phyloP scores from a whole-genome alignment of 768 basidiomycete species.

The Rhizopogon sp. region DNA sequence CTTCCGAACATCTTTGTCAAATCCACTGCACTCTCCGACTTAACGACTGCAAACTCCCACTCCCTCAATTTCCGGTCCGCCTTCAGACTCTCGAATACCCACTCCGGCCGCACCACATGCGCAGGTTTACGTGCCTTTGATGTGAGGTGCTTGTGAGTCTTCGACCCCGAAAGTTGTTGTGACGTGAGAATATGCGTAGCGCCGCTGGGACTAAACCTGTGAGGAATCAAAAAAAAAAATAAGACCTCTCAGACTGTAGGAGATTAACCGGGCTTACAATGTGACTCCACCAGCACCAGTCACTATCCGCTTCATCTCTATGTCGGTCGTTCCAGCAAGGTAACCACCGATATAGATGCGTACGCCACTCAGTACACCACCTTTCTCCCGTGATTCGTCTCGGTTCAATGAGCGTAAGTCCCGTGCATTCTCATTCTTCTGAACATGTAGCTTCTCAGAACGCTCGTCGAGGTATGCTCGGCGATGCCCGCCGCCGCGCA shows the following conservation, averaged over 20 bases:
- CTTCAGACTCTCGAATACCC: conserved; percentile 65
- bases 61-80: conserved; percentile 59
- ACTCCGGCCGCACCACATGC: conserved; percentile 71
- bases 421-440: conserved; percentile 12
- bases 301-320: conserved; percentile 71
- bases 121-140: conserved; percentile 41
- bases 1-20: conserved; percentile 32
- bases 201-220: conserved; percentile 49
- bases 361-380: conserved; percentile 35
- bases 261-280: conserved; percentile 41
- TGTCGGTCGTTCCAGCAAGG: conserved; percentile 66
- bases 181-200: conserved; percentile 82
- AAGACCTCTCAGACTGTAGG: not conserved
- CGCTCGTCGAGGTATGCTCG: conserved; percentile 38
- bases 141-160: conserved; percentile 61
- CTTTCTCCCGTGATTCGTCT: not conserved
- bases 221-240: not conserved
- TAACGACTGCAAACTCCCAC: conserved; percentile 48
- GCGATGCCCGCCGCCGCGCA: conserved; percentile 25
- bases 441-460: conserved; percentile 37
- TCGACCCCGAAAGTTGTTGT: conserved; percentile 62
- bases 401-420: conserved; percentile 4
- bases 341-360: conserved; percentile 71
- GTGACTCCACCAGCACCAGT: conserved; percentile 61
- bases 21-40: conserved; percentile 30